phyloP scores from a whole-genome alignment of 2,329 filamentous ascomycete species.

The Nothophoma quercina region DNA sequence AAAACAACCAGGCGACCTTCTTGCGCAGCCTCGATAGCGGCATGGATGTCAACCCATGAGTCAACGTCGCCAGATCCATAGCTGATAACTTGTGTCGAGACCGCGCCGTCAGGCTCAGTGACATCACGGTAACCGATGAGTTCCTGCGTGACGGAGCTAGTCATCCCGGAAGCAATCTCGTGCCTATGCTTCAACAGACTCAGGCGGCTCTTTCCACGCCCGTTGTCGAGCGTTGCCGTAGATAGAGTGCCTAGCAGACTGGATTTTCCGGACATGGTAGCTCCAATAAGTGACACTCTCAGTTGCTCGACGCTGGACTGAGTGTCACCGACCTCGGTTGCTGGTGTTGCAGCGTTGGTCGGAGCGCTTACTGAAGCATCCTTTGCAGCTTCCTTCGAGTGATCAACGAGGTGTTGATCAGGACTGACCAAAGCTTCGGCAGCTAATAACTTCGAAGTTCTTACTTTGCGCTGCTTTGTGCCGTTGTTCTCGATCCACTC shows the following conservation, averaged over 20 bases:
- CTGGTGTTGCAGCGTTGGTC: background rate
- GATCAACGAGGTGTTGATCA: conserved; percentile 39
- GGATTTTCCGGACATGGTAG: conserved; percentile 91
- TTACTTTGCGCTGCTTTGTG: conserved; percentile 24
- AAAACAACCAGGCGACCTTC: conserved; percentile 82
- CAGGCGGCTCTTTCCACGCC: conserved; percentile 85
- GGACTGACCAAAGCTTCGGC: conserved; percentile 90
- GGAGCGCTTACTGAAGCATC: background rate
- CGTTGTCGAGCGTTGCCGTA: conserved; percentile 88
- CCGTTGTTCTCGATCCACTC: conserved; percentile 69
- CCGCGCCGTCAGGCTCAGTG: conserved; percentile 18
- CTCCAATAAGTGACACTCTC: conserved; percentile 84
- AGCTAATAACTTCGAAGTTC: conserved; percentile 73
- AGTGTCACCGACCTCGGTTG: conserved; percentile 6
- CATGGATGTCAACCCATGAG: conserved; percentile 94
- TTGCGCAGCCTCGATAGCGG: conserved; percentile 72
- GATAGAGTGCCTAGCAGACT: conserved; percentile 87
- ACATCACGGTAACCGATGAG: conserved; percentile 77
- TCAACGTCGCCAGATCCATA: conserved; percentile 87
- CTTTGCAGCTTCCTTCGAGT: conserved; percentile 16
- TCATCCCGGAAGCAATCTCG: conserved; percentile 89
- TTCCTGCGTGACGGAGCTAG: conserved; percentile 93
- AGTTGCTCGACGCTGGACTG: conserved; percentile 66
- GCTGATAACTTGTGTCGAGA: conserved; percentile 68
- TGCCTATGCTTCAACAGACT: conserved; percentile 92